Conservation (phyloP, 1,284 basidiomycete genomes). For the Fomitiporia mediterranea region DNA sequence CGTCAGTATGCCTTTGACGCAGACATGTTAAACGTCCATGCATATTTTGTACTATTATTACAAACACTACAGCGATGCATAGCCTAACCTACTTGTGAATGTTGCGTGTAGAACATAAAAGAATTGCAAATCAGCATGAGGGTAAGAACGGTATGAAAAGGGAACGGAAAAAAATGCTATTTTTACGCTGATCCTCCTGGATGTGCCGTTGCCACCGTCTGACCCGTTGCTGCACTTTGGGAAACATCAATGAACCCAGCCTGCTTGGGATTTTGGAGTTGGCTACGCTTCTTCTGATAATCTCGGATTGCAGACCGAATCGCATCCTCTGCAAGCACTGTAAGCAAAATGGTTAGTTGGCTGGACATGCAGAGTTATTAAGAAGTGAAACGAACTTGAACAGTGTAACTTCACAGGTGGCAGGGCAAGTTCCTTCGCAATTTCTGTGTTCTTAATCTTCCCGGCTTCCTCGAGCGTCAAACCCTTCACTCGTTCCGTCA, state of each 20-base stretch:
- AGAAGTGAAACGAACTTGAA: conserved; percentile 54
- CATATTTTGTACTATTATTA: conserved; percentile 9
- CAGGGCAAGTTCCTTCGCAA: conserved; percentile 92
- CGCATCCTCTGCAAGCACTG: conserved; percentile 97
- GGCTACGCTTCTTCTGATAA: conserved; percentile 76
- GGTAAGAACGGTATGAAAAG: neutral
- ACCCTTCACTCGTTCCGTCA: conserved; percentile 98
- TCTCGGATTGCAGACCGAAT: conserved; percentile 94
- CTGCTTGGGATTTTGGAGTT: conserved; percentile 46
- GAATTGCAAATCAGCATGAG: neutral
- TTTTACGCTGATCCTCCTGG: conserved; percentile 34
- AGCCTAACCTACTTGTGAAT: neutral
- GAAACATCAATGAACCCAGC: conserved; percentile 73
- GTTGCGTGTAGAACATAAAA: neutral
- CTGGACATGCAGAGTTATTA: conserved; percentile 16
- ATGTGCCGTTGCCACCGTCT: conserved; percentile 63
- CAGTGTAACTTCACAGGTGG: conserved; percentile 97
- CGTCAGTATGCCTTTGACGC: neutral
- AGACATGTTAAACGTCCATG: neutral
- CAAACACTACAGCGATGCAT: conserved; percentile 3
- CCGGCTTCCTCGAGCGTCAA: conserved; percentile 92
- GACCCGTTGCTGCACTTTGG: conserved; percentile 60
- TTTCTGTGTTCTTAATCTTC: conserved; percentile 98
- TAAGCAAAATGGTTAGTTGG: conserved; percentile 23
- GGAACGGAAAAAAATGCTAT: conserved; percentile 1